Evolutionary conservation across 1,284 basidiomycete species (phyloP), one percentile per base, ranked within the genome.

Genomic region (Papiliotrema terrestris): DNA sequence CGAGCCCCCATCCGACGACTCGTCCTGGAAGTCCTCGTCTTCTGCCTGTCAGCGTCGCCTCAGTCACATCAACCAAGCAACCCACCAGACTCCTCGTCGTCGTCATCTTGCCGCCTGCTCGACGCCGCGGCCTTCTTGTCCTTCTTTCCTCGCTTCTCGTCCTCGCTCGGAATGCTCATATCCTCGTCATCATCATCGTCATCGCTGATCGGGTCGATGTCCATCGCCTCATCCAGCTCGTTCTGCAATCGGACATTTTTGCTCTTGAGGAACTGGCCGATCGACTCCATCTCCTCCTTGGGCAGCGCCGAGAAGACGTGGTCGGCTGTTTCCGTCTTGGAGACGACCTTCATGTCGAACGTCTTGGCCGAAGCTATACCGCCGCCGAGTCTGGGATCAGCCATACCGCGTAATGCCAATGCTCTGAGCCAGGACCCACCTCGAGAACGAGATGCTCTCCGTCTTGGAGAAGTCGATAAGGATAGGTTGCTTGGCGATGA

Each of bases 201-300:
- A 54, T 90, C 87, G 61, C 89, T 86, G 17, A 83, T 83, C 3
- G 78, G 87, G 25, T 86, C 86, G 57, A 88, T 79, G 35, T 75
- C 74, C 69, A 87, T 78, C 51, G 89, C 87, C 68, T 97, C 95
- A 11, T 91, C 87, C 83, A 96, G 93, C 83, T 97, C 93, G 76
- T 94, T 97, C 84, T 98, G 96, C 59, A 96, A 84, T 65, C 87
- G 84, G 62, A 98, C 84, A 76, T 94, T 95, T 81, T 96, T 95
- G 49, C 88, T 86, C 64, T 86, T 85, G 61, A 99, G 79, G 78
- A 90, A 97, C 25, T 83, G 80, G 67, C 92, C 90, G 44, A 92
- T 88, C 8, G 84, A 82, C 57, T 90, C 88, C 64, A 95, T 88
- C 73, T 99, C 96, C 73, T 98, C 96, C 76, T 96, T 94, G 78